phyloP scores from a whole-genome alignment of 345 rosid species.

The Camelina hispida region DNA sequence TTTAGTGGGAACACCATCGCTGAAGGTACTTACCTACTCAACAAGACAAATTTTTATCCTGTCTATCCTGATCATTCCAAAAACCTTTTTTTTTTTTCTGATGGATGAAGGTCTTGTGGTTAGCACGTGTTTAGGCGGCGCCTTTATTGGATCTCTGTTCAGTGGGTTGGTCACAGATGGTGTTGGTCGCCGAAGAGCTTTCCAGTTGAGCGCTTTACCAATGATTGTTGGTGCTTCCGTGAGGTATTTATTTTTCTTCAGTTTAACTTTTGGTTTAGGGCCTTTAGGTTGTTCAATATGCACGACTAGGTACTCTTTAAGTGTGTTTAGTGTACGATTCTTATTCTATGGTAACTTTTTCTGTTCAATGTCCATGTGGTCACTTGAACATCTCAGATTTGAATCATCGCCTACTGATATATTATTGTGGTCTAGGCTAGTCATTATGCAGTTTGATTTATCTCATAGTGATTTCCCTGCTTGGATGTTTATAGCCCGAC shows the following conservation, averaged over 20 bases:
- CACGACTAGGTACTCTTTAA: conserved; percentile 21
- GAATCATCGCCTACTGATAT: conserved; percentile 13
- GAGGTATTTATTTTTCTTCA: conserved; percentile 56
- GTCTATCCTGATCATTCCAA: conserved; percentile 27
- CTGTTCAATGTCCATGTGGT: conserved; percentile 13
- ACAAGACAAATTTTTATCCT: conserved; percentile 17
- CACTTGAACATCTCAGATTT: conserved; percentile 14
- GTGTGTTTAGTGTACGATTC: background rate
- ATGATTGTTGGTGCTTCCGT: conserved; percentile 86
- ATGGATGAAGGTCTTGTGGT: conserved; percentile 85
- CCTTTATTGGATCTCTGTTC: conserved; percentile 79
- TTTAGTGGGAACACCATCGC: conserved; percentile 84
- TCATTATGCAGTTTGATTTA: conserved; percentile 17
- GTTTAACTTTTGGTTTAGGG: background rate
- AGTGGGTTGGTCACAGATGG: conserved; percentile 96
- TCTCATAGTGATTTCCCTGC: background rate
- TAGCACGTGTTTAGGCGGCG: conserved; percentile 93
- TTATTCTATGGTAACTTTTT: background rate
- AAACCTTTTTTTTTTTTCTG: conserved; percentile 31
- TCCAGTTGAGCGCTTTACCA: conserved; percentile 87
- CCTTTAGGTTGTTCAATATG: conserved; percentile 13
- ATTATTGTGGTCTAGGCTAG: conserved; percentile 14
- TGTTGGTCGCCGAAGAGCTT: conserved; percentile 88
- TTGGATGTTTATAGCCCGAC: background rate
- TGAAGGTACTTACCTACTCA: conserved; percentile 62